Conservation (phyloP, 1,284 basidiomycete genomes). For the Irpex rosettiformis region DNA sequence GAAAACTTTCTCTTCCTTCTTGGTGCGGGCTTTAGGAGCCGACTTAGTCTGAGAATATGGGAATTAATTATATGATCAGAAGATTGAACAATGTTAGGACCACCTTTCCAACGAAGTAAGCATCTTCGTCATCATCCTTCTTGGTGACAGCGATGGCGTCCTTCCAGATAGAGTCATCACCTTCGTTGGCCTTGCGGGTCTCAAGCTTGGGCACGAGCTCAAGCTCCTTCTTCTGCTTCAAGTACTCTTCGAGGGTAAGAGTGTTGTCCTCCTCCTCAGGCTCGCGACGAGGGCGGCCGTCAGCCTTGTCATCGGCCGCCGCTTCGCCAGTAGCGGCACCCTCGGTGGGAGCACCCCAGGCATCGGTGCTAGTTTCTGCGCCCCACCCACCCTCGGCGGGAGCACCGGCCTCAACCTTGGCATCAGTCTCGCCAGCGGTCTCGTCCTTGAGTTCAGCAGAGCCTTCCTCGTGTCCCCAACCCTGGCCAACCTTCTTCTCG, state of each 20-base stretch:
- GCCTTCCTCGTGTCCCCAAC: conserved; percentile 90
- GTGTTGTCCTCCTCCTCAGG: conserved; percentile 93
- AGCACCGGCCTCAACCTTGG: conserved; percentile 32
- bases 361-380: conserved; percentile 37
- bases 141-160: conserved; percentile 60
- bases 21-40: conserved; percentile 56
- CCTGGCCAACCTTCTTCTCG: conserved; percentile 88
- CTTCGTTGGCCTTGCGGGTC: conserved; percentile 68
- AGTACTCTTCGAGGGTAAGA: conserved; percentile 81
- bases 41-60: conserved; percentile 45
- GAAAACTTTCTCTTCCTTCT: conserved; percentile 78
- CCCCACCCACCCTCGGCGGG: conserved; percentile 11
- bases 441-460: conserved; percentile 76
- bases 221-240: conserved; percentile 65
- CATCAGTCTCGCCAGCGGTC: conserved; percentile 44
- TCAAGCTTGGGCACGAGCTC: conserved; percentile 67
- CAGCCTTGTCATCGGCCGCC: conserved; percentile 33
- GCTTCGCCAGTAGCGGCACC: conserved; percentile 32
- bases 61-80: not conserved
- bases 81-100: conserved; percentile 10
- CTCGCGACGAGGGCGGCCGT: conserved; percentile 30
- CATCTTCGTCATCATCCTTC: conserved; percentile 52
- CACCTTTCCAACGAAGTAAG: conserved; percentile 79
- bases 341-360: conserved; percentile 28
- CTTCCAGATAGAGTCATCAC: conserved; percentile 58